These are phyloP conservation scores for Carex kokanica DNA, from an alignment of 176 grass and related monocot genomes.

Conservation along the genomic window DNA sequence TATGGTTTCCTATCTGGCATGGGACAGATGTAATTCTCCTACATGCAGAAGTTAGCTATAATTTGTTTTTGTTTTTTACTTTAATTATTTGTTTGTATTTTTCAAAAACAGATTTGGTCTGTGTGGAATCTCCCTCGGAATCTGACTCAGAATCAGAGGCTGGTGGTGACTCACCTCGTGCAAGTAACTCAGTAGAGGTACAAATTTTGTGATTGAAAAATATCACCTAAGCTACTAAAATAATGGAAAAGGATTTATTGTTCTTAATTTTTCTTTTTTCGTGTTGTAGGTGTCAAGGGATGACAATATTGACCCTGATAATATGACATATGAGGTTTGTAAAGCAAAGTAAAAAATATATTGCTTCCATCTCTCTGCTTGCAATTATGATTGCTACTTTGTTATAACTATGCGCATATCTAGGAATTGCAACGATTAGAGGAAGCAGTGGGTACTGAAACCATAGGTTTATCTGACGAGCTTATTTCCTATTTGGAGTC, in stretches of 20 bases:
- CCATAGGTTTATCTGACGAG: conserved; percentile 66
- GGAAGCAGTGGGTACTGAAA: conserved; percentile 62
- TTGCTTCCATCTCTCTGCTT: conserved; percentile 12
- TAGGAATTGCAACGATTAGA: conserved; percentile 59
- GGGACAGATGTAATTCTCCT: not conserved
- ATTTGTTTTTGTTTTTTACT: not conserved
- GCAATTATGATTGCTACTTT: conserved; percentile 1
- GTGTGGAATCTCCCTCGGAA: conserved; percentile 48
- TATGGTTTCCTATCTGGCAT: not conserved
- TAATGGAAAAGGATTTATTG: not conserved
- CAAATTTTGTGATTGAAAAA: conserved; percentile 6
- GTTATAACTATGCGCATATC: not conserved
- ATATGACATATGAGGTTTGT: conserved; percentile 91
- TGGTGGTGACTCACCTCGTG: conserved; percentile 27
- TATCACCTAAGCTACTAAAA: not conserved
- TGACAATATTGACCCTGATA: conserved; percentile 57
- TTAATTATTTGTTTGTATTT: not conserved
- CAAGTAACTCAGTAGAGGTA: conserved; percentile 43
- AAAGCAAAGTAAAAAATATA: not conserved
- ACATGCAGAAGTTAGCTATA: not conserved
- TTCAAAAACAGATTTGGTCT: conserved; percentile 12
- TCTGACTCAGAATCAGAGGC: conserved; percentile 17
- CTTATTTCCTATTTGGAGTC: conserved; percentile 49
- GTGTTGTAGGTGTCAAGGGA: conserved; percentile 38
- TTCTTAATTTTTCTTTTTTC: conserved; percentile 12